Evolutionary conservation across 2,329 filamentous ascomycete genomes (phyloP), one percentile per base, ranked within the genome.

Genomic region (Fusarium tanahbumbuense): DNA sequence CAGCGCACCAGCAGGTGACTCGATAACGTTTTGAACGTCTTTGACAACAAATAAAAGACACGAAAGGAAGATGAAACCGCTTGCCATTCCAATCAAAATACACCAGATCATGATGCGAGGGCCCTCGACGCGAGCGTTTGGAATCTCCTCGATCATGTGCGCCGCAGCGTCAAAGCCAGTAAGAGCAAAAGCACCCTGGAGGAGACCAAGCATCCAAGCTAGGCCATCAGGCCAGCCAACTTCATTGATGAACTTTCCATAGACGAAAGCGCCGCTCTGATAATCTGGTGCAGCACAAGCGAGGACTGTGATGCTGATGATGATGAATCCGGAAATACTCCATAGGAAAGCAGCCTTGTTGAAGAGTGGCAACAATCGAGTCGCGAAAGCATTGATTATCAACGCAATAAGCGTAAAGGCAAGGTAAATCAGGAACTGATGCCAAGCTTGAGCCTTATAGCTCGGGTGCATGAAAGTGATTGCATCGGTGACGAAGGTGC

Each of bases 361-460:
- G 70, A 93, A 82, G 15, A 85, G 83, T 0, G 91, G 91, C 6
- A 93, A 82, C 6, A 89, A 73, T 5, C 75, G 70, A 2, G 76
- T 79, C n/a, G 86, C 81, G 69, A 92, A 91, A 3, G 88, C 86
- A 68, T 93, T 93, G 77, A 92, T 81, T 49, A 87, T 59, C 62
- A 92, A 87, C 5, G 88, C 88, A 18, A 86, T 78, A 23, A 89
- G 61, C 8, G 88, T 90, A 75, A 89, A 90, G 9, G 78, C 89
- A 46, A 91, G 84, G 77, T 93, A 93, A 49, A 93, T 89, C 28
- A 93, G 81, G 77, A 93, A 93, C 69, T 92, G 89, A 72, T 93
- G 91, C 89, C 91, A 93, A 6, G 87, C 75, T 74, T 90, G 78
- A 3, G 86, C 64, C 23, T 83, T 81, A 74, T 90, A 93, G 52